phyloP scores from a whole-genome alignment of 306 rosid genomes.

The Geum urbanum region DNA sequence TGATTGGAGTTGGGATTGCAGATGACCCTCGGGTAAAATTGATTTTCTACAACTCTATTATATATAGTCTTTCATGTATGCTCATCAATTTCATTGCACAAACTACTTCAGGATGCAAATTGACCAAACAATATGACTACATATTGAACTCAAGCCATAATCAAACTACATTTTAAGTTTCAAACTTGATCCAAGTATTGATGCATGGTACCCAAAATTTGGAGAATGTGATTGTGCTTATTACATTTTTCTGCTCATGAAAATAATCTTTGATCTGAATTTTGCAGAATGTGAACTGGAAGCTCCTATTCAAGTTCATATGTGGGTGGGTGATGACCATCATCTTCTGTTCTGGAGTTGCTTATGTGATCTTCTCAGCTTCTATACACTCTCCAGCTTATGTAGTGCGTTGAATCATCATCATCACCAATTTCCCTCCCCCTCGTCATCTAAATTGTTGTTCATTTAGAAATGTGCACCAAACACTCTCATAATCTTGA shows the following conservation, averaged over 20 bases:
- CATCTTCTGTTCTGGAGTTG: slow-evolving; percentile 17
- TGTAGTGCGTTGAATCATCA: slow-evolving; percentile 17
- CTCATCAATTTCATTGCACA: too few relatives aligned
- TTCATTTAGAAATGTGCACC: neutral
- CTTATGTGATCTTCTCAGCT: slow-evolving; percentile 22
- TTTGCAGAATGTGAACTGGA: slow-evolving; percentile 32
- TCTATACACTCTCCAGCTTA: slow-evolving; percentile 29
- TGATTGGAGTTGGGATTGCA: slow-evolving; percentile 28
- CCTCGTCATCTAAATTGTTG: neutral
- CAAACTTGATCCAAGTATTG: too few relatives aligned
- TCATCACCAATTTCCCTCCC: neutral
- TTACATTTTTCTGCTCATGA: neutral
- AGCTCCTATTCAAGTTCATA: slow-evolving; percentile 26
- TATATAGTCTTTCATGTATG: neutral
- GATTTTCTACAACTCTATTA: neutral
- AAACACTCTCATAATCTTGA: neutral
- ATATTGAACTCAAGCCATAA: too few relatives aligned
- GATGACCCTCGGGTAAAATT: slow-evolving; percentile 31
- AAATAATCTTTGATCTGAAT: neutral
- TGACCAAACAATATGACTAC: too few relatives aligned
- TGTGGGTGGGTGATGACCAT: slow-evolving; percentile 30
- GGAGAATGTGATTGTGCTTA: neutral
- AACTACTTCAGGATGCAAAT: too few relatives aligned
- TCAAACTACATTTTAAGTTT: too few relatives aligned
- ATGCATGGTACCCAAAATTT: too few relatives aligned